A percentile compares a stretch with the other conserved stretches of the same genome.
phyloP scores from a whole-genome alignment of 225 moss, liverwort and hornwort genomes.

The Marchantia paleacea region DNA sequence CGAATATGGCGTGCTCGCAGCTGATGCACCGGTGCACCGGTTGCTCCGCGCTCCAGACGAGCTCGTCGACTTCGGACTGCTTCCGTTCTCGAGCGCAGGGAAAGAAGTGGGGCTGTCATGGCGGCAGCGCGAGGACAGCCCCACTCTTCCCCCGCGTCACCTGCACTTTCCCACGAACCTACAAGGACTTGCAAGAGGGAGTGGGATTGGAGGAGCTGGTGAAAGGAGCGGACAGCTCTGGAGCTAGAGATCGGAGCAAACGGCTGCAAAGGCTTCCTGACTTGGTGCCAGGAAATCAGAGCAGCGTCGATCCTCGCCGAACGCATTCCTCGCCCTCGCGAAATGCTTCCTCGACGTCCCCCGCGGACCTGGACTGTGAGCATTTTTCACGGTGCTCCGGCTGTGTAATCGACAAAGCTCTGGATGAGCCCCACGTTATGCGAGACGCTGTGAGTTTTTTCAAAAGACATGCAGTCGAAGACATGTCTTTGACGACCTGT shows the following conservation, averaged over 20 bases:
- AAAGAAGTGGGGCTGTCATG: not conserved
- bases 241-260: not conserved
- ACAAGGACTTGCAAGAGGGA: conserved; percentile 1
- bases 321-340: not conserved
- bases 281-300: not conserved
- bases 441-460: conserved; percentile 49
- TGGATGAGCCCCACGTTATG: conserved; percentile 46
- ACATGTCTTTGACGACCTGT: conserved; percentile 60
- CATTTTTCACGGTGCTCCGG: conserved; percentile 71
- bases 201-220: conserved; percentile 5
- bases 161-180: conserved; percentile 2
- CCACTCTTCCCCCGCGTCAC: not conserved
- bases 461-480: conserved; percentile 55
- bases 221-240: not conserved
- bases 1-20: conserved; percentile 1
- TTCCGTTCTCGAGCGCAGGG: not conserved
- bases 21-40: not conserved
- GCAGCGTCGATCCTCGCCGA: not conserved
- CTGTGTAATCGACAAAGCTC: conserved; percentile 68
- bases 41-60: not conserved
- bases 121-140: not conserved
- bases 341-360: not conserved
- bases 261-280: not conserved
- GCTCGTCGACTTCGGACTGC: no score
- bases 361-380: conserved; percentile 11